Conservation (phyloP, 177 flowering plant species). For the Tripterygium wilfordii region DNA sequence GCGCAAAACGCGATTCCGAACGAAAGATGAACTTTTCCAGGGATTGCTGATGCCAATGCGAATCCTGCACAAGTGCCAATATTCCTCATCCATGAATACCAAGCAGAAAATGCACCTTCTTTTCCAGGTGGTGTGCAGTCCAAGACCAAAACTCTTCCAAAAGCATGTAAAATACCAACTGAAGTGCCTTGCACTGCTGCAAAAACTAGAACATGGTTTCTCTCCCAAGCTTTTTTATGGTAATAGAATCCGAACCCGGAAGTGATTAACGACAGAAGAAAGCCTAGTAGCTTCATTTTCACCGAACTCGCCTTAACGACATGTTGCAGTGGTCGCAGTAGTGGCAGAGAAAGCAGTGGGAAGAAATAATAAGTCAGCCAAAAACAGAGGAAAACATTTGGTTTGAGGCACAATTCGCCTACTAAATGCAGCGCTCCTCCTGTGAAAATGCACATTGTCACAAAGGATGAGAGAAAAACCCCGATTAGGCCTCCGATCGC, state of each 20-base stretch:
- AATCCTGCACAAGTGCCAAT: slow-evolving; percentile 47
- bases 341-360: slow-evolving; percentile 48
- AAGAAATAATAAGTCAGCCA: slow-evolving; percentile 49
- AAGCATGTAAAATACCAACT: slow-evolving; percentile 45
- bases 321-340: slow-evolving; percentile 44
- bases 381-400: slow-evolving; percentile 19
- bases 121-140: slow-evolving; percentile 55
- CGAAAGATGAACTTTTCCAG: slow-evolving; percentile 24
- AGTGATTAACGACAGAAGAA: slow-evolving; percentile 26
- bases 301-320: slow-evolving; percentile 38
- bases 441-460: slow-evolving; percentile 46
- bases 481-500: slow-evolving; percentile 36
- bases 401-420: slow-evolving; percentile 38
- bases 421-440: slow-evolving; percentile 34
- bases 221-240: slow-evolving; percentile 23
- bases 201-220: slow-evolving; percentile 18
- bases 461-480: slow-evolving; percentile 38
- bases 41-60: slow-evolving; percentile 31
- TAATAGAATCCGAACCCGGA: slow-evolving; percentile 45
- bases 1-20: slow-evolving; percentile 37
- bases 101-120: slow-evolving; percentile 51
- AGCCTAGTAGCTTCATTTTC: slow-evolving; percentile 53
- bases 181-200: slow-evolving; percentile 43
- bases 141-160: slow-evolving; percentile 39
- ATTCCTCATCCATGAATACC: slow-evolving; percentile 46